Conservation (phyloP, 805 yeast species). For the Kluyveromyces dobzhanskii region DNA sequence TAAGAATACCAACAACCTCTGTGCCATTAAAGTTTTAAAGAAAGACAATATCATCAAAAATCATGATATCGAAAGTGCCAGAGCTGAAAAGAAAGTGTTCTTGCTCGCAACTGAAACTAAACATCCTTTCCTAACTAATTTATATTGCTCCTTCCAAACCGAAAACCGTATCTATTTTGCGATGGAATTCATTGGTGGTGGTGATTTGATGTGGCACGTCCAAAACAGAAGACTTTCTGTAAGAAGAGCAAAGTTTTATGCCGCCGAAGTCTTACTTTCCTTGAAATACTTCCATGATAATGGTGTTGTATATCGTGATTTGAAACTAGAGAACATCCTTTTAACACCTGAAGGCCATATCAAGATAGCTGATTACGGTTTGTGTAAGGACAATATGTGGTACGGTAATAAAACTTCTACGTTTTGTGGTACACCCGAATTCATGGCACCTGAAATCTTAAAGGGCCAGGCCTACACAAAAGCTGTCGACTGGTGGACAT, state of each 20-base stretch:
- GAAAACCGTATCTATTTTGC: constrained; percentile 96
- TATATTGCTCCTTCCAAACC: constrained; percentile 95
- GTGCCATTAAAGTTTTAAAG: constrained; percentile 95
- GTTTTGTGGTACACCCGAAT: constrained; percentile 98
- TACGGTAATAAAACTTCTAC: constrained; percentile 79
- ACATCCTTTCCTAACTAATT: constrained; percentile 87
- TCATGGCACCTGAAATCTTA: constrained; percentile 97
- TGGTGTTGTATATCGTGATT: constrained; percentile 92
- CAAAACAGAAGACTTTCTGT: constrained; percentile 86
- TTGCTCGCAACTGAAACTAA: constrained; percentile 70
- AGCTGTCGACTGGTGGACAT: constrained; percentile 99
- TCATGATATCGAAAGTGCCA: constrained; percentile 92
- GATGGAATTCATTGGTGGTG: constrained; percentile 97
- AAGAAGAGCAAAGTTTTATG: constrained; percentile 91
- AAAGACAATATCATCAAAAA: constrained; percentile 92
- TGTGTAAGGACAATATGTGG: constrained; percentile 93
- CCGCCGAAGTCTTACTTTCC: constrained; percentile 90
- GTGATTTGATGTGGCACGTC: constrained; percentile 99
- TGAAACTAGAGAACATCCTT: constrained; percentile 89
- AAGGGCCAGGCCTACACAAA: constrained; percentile 88
- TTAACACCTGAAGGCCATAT: constrained; percentile 88
- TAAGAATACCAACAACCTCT: constrained; percentile 65
- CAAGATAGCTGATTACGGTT: constrained; percentile 94
- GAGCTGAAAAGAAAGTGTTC: constrained; percentile 90
- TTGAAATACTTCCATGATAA: constrained; percentile 89